Base-by-base conservation (phyloP, 768 basidiomycete species). In the Amanita pseudoporphyria region DNA sequence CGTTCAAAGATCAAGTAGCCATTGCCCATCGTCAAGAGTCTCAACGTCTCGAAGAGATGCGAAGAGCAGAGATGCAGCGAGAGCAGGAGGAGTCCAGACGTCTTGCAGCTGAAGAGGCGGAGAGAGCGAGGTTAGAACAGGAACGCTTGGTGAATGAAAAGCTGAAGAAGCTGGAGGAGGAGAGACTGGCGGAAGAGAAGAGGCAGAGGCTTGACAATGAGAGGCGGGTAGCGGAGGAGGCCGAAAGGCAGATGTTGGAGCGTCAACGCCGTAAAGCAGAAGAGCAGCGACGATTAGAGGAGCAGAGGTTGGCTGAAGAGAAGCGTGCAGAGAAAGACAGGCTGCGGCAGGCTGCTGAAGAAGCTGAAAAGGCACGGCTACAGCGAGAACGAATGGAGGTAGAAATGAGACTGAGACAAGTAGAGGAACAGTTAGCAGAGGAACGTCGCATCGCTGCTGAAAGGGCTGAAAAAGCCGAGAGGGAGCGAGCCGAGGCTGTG, bases 11-110 rank as follows among this genome's bases (percentile, higher is more conserved):
- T 32, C 61, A 68, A 42, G 58, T 80, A 39, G 51, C 63, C 21
- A 69, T 72, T 26, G 69, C 73, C 2, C 64, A 70, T 47, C 65
- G 62, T n/a, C 59, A 60, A 2, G 79, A 78, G 48, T 62, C 61
- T 3, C 54, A 64, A 42, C 68, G 73, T 43, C 58, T 71, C 22
- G 69, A 74, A 39, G 64, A 67, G 5, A 53, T 69, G 19, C 64
- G 64, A 31, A 55, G 64, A 31, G 60, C 60, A 13, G 67, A 69
- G 41, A 63, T 69, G 50, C 64, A 62, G 37, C 59, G 54, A 48
- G 61, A 61, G 45, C 64, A 58, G 41, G 66, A 61, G 38, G 68
- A 72, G 51, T 57, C 63, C 49, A 68, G 67, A 33, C 67, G 66
- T 3, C 49, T 66, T 12, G 63, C 64, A 45, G 63, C 58, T 24